Percentiles rank a stretch among this genome's conserved stretches.
Conservation (phyloP, 2,329 filamentous ascomycete genomes). For the Sclerotinia subarctica region DNA sequence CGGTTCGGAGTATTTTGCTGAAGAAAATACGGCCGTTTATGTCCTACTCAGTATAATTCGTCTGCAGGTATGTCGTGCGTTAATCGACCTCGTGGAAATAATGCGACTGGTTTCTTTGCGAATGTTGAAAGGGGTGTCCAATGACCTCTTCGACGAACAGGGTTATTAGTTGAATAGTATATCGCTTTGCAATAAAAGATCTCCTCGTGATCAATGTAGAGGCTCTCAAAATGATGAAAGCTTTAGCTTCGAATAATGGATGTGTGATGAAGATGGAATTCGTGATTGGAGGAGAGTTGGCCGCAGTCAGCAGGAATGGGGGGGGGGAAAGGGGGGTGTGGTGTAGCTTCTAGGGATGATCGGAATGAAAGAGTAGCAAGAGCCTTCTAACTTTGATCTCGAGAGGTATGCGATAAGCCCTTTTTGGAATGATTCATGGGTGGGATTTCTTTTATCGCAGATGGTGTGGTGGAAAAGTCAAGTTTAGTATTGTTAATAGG, state of each 20-base stretch:
- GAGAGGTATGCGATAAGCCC: conserved; percentile 9
- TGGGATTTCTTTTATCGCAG: conserved; percentile 4
- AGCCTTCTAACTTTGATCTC: background rate
- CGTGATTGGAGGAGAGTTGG: conserved; percentile 27
- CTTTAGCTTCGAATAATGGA: conserved; percentile 21
- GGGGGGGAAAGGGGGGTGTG: conserved; percentile 14
- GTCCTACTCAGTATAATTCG: conserved; percentile 24
- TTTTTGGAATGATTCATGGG: background rate
- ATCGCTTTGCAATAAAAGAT: conserved; percentile 4
- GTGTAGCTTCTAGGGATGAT: conserved; percentile 6
- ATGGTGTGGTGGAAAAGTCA: conserved; percentile 15
- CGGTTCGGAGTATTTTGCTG: conserved; percentile 16
- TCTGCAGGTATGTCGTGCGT: conserved; percentile 38
- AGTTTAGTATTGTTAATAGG: background rate
- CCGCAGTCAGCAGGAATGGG: conserved; percentile 17
- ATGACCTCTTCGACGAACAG: conserved; percentile 35
- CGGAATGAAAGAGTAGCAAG: conserved; percentile 8
- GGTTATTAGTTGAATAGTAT: conserved; percentile 21
- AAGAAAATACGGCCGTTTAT: conserved; percentile 19
- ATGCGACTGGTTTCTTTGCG: conserved; percentile 31
- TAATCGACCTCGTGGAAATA: conserved; percentile 33
- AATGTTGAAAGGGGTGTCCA: conserved; percentile 34
- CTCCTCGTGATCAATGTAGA: conserved; percentile 33
- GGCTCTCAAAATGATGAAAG: conserved; percentile 19
- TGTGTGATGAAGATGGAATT: conserved; percentile 23